Evolutionary conservation across 2,329 filamentous ascomycete species (phyloP).

Genomic region (Apiospora sp.): DNA sequence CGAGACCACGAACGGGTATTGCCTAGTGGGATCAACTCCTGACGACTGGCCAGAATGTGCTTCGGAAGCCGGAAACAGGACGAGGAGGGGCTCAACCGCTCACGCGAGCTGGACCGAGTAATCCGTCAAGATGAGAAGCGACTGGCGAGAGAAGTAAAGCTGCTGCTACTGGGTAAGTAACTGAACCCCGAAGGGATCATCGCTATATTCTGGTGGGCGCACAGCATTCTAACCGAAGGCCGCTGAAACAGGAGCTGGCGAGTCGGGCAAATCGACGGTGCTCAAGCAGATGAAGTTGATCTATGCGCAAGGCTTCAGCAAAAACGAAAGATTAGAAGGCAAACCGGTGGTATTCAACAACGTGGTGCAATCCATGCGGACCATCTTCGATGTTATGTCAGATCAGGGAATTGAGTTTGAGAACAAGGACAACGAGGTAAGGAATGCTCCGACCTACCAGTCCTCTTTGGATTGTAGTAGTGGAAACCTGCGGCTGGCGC

Average conservation of each 20-base stretch:
- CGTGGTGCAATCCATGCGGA: constrained; percentile 88
- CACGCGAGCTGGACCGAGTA: constrained; percentile 83
- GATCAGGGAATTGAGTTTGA: constrained; percentile 79
- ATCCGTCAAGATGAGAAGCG: constrained; percentile 89
- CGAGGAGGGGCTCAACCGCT: constrained; percentile 60
- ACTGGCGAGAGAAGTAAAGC: constrained; percentile 88
- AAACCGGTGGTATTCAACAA: constrained; percentile 97
- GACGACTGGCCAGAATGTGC: constrained; percentile 59
- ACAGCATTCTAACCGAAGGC: constrained; percentile 26
- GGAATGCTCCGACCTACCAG: background rate
- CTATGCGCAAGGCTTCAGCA: constrained; percentile 89
- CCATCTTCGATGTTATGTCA: constrained; percentile 90
- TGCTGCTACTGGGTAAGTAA: constrained; percentile 83
- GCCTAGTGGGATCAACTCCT: constrained; percentile 1
- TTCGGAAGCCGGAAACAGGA: constrained; percentile 65
- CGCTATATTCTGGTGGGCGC: background rate
- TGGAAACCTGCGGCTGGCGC: constrained; percentile 34
- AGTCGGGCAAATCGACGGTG: constrained; percentile 95
- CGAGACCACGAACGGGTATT: constrained; percentile 1
- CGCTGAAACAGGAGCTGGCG: constrained; percentile 77
- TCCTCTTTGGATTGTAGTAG: background rate
- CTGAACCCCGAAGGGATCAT: background rate
- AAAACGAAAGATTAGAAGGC: constrained; percentile 90
- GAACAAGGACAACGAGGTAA: constrained; percentile 79
- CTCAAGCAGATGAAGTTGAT: constrained; percentile 99